Conservation (phyloP, 73 alveolate species). For the Diophrys appendiculata region DNA sequence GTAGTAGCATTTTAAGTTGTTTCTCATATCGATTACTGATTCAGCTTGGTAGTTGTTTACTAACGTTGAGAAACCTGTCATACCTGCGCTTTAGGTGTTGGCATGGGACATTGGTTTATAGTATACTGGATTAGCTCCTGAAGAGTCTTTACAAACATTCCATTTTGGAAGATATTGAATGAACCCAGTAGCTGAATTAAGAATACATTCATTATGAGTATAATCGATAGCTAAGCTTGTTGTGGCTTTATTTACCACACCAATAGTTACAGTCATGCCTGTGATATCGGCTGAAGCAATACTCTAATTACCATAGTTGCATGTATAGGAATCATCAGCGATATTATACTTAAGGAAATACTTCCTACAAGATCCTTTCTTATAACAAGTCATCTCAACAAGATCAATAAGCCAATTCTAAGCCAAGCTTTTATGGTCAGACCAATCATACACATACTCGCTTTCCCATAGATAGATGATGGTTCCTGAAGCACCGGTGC, state of each 20-base stretch:
- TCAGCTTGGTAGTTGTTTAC: neutral
- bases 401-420: neutral
- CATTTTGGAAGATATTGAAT: neutral
- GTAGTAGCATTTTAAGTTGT: neutral
- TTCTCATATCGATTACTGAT: neutral
- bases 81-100: too few relatives aligned
- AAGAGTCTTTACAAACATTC: neutral
- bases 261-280: neutral
- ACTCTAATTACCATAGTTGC: neutral
- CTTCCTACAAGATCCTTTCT: neutral
- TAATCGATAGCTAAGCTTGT: neutral
- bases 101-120: neutral
- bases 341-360: neutral
- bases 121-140: neutral
- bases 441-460: neutral
- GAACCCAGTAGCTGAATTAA: neutral
- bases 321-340: neutral
- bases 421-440: neutral
- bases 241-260: neutral
- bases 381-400: neutral
- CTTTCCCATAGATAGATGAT: neutral
- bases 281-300: neutral
- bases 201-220: neutral
- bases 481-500: neutral
- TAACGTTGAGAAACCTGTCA: neutral